Conservation (phyloP, 805 yeast genomes). For the Saccharomyces kudriavzevii region DNA sequence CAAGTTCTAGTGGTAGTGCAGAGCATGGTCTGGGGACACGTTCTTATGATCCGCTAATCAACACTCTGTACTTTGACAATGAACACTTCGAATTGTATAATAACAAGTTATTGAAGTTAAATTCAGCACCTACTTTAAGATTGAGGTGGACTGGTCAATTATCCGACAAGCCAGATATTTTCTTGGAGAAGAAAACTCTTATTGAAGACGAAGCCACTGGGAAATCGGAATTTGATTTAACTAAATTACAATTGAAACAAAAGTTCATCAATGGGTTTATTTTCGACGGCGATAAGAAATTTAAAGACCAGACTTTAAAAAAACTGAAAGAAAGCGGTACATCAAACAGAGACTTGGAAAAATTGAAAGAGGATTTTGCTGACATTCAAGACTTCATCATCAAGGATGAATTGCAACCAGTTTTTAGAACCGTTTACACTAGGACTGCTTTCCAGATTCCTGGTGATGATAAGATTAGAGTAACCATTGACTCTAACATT, state of each 20-base stretch:
- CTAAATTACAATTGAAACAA: slow-evolving; percentile 65
- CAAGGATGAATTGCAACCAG: slow-evolving; percentile 68
- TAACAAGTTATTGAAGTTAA: slow-evolving; percentile 64
- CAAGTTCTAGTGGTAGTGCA: slow-evolving; percentile 40
- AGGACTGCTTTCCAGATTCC: slow-evolving; percentile 97
- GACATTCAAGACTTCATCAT: slow-evolving; percentile 55
- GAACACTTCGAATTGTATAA: slow-evolving; percentile 77
- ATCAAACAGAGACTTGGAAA: slow-evolving; percentile 42
- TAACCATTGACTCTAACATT: slow-evolving; percentile 84
- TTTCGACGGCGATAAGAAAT: slow-evolving; percentile 38
- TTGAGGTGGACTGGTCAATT: slow-evolving; percentile 88
- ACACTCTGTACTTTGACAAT: slow-evolving; percentile 84
- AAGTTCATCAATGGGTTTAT: slow-evolving; percentile 73
- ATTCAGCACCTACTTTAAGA: slow-evolving; percentile 67
- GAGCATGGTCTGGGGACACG: slow-evolving; percentile 29
- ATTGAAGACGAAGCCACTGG: slow-evolving; percentile 41
- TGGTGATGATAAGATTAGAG: slow-evolving; percentile 87
- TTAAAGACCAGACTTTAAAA: slow-evolving; percentile 44
- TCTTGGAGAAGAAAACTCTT: slow-evolving; percentile 70
- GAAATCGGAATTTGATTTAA: slow-evolving; percentile 48
- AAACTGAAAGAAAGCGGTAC: slow-evolving; percentile 60
- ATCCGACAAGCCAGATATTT: slow-evolving; percentile 65
- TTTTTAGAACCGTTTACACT: slow-evolving; percentile 76
- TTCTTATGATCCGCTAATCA: slow-evolving; percentile 69
- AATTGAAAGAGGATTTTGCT: slow-evolving; percentile 46